Evolutionary conservation across 2,329 filamentous ascomycete genomes (phyloP).

Genomic region (Metarhizium sp.): DNA sequence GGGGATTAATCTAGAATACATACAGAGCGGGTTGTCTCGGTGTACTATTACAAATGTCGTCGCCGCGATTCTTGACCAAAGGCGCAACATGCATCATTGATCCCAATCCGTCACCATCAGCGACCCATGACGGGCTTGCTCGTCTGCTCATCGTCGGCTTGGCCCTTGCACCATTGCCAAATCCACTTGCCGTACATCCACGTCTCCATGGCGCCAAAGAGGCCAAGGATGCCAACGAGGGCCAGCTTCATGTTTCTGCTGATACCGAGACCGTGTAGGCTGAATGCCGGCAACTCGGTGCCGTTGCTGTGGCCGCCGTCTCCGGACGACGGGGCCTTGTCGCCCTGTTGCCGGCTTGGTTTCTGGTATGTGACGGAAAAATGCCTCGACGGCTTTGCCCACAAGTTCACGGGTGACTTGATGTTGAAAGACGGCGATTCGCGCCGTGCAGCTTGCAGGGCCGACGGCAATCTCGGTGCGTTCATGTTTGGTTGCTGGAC

Average conservation of each 20-base stretch:
- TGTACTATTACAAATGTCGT: no score
- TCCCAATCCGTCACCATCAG: no score
- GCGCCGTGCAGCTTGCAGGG: no score
- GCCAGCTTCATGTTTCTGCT: constrained; percentile 18
- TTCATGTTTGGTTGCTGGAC: no score
- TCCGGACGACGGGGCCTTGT: no score
- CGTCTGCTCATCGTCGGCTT: not conserved
- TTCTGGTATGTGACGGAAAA: not conserved
- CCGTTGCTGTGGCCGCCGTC: not conserved
- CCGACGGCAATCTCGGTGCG: no score
- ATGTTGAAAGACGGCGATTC: no score
- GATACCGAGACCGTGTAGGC: constrained; percentile 16
- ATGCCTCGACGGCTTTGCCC: not conserved
- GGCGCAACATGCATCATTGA: no score
- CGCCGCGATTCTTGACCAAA: no score
- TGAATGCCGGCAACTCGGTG: not conserved
- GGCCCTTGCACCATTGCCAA: constrained; percentile 17
- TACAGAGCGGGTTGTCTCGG: no score
- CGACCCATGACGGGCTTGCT: not conserved
- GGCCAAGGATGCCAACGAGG: constrained; percentile 15
- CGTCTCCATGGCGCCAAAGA: constrained; percentile 23
- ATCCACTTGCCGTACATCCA: constrained; percentile 22
- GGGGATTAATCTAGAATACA: no score
- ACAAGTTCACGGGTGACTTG: no score
- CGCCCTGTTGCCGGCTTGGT: not conserved